Evolutionary conservation across 352 stramenopile species (phyloP), one percentile per base, ranked within the genome.

Genomic region (Globisporangium emineosum): DNA sequence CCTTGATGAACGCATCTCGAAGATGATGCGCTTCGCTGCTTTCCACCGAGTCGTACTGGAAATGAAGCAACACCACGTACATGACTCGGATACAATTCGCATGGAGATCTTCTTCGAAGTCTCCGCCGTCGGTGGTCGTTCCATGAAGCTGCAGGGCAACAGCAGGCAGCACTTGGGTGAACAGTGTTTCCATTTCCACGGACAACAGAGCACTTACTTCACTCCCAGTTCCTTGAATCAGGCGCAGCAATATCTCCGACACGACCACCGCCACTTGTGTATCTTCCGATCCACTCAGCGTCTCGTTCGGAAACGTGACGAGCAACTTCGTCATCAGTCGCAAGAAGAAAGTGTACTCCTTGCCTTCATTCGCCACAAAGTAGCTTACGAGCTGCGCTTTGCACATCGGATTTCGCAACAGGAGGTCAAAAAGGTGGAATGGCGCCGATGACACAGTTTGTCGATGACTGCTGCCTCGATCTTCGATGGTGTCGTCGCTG

Each of bases 261-360:
- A 90, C 76, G 19, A 70, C 76, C 2, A 65, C 62, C 1, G 71
- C 75, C 19, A 84, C 64, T 0, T 69, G 83, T 2, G 42, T 66
- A n/a, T 59, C 63, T 25, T 71, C 68, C 8, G 56, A 64, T 25
- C 68, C 27, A 23, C 2, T 59, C 32, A 90, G 40, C 30, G 40
- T 53, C 32, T 90, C 74, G 15, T 75, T 67, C 13, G 77, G 64
- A 69, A 90, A 90, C 8, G 75, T 69, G 3, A 70, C 66, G 4
- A 91, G 68, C 40, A 92, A 64, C 64, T 86, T 91, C 9, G 76
- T 60, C 78, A 89, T 89, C 17, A 90, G 37, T 0, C 79, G 79
- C 23, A 91, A 54, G 61, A 92, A 91, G 69, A 89, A 89, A 0
- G 78, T 77, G 45, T 77, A 90, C 55, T 90, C 79, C 27, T 83